Conservation (phyloP, 176 grass and related monocot species). For the Secale cereale region DNA sequence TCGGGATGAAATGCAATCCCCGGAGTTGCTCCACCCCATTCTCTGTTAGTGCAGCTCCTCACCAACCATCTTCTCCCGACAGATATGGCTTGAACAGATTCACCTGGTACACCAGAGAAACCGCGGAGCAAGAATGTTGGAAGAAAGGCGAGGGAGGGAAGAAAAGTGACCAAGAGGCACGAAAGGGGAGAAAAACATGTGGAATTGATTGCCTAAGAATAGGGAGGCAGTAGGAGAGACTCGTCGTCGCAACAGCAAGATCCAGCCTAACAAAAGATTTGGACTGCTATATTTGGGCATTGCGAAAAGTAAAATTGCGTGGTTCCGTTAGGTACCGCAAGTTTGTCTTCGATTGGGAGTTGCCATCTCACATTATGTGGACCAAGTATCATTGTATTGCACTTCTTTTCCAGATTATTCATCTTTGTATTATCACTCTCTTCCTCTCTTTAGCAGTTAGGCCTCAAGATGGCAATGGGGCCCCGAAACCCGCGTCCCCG, state of each 20-base stretch:
- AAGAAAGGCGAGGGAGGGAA: not conserved
- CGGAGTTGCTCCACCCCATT: slow-evolving; percentile 12
- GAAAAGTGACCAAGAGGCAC: not conserved
- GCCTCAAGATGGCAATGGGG: too few species aligned
- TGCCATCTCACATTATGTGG: too few species aligned
- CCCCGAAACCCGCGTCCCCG: too few species aligned
- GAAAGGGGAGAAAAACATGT: not conserved
- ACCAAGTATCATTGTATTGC: too few species aligned
- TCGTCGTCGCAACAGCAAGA: not conserved
- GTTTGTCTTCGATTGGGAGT: too few species aligned
- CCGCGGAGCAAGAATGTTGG: not conserved
- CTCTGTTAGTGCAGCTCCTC: slow-evolving; percentile 7
- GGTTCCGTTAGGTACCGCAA: too few species aligned
- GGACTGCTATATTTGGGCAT: slow-evolving; percentile 12
- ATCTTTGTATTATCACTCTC: too few species aligned
- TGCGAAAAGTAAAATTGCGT: too few species aligned
- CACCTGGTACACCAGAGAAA: not conserved
- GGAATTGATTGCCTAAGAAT: slow-evolving; percentile 15
- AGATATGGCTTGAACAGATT: not conserved
- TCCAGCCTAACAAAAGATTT: slow-evolving; percentile 15
- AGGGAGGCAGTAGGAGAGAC: not conserved
- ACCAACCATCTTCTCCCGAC: slow-evolving; percentile 2
- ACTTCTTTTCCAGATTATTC: too few species aligned
- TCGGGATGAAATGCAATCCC: not conserved
- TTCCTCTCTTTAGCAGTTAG: too few species aligned